Evolutionary conservation across 129 eudicot species (phyloP).

Genomic region (Tagetes erecta): DNA sequence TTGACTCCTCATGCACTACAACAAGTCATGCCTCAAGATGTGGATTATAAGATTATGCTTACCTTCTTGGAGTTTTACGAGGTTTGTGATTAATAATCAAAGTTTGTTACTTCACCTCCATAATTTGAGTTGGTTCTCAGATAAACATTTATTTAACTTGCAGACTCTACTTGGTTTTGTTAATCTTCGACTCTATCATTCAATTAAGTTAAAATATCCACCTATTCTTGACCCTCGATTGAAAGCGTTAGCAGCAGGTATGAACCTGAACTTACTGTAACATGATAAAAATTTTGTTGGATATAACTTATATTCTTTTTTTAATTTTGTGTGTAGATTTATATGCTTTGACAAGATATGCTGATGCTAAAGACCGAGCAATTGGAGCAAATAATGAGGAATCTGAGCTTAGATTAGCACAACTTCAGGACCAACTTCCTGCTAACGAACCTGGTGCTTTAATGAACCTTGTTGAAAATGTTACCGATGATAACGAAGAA

Average conservation of each 20-base stretch:
- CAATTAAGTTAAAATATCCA: constrained; percentile 77
- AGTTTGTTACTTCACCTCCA: not conserved
- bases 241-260: constrained; percentile 93
- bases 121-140: not conserved
- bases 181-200: constrained; percentile 66
- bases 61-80: constrained; percentile 84
- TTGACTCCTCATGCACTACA: constrained; percentile 84
- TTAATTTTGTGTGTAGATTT: constrained; percentile 54
- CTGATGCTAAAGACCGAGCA: constrained; percentile 46
- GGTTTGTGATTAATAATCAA: constrained; percentile 34
- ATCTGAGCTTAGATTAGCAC: constrained; percentile 77
- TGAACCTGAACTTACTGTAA: not conserved
- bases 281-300: not conserved
- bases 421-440: constrained; percentile 83
- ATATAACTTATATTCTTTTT: no score
- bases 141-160: constrained; percentile 17
- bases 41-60: constrained; percentile 78
- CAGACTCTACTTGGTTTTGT: constrained; percentile 81
- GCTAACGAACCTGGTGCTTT: constrained; percentile 75
- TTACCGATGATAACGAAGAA: constrained; percentile 50
- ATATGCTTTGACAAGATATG: constrained; percentile 66
- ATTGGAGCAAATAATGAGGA: constrained; percentile 41
- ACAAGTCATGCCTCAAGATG: constrained; percentile 78
- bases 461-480: constrained; percentile 70
- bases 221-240: constrained; percentile 79